These are phyloP conservation scores for Musa schizocarpa DNA, from an alignment of 176 grass and related monocot genomes.

Conservation along the genomic window DNA sequence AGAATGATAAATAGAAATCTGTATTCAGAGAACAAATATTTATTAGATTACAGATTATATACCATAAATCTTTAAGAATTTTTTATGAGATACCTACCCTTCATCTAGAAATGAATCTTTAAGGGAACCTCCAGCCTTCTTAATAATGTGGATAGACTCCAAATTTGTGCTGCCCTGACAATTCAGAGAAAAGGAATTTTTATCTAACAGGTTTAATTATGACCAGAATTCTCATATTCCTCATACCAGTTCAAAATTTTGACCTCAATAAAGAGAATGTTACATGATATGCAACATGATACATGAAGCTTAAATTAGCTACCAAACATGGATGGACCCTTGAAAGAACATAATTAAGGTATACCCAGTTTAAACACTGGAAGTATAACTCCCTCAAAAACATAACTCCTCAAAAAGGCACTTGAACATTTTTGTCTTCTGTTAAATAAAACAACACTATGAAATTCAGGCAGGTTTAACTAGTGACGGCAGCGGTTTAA, in stretches of 20 bases:
- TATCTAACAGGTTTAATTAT: not conserved
- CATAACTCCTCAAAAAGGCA: too few species aligned
- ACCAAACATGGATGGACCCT: not conserved
- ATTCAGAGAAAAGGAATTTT: not conserved
- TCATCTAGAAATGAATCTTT: slow-evolving; percentile 97
- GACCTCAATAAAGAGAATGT: not conserved
- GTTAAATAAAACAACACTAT: too few species aligned
- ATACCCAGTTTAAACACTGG: too few species aligned
- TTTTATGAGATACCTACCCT: slow-evolving; percentile 42
- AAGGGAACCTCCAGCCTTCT: slow-evolving; percentile 97
- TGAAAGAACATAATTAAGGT: too few species aligned
- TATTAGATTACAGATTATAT: not conserved
- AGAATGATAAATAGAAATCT: not conserved
- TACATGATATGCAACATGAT: not conserved
- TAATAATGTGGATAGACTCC: slow-evolving; percentile 93
- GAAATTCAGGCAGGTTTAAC: too few species aligned
- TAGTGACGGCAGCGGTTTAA: too few species aligned
- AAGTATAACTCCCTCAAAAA: too few species aligned
- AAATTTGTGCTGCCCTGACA: slow-evolving; percentile 95
- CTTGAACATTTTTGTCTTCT: too few species aligned
- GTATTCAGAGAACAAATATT: not conserved
- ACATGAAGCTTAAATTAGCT: not conserved
- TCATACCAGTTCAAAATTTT: not conserved
- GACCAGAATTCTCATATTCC: not conserved
- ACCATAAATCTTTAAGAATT: not conserved